Evolutionary conservation across 768 basidiomycete genomes (phyloP), one percentile per base, ranked within the genome.

Genomic region (Scleroderma citrinum): DNA sequence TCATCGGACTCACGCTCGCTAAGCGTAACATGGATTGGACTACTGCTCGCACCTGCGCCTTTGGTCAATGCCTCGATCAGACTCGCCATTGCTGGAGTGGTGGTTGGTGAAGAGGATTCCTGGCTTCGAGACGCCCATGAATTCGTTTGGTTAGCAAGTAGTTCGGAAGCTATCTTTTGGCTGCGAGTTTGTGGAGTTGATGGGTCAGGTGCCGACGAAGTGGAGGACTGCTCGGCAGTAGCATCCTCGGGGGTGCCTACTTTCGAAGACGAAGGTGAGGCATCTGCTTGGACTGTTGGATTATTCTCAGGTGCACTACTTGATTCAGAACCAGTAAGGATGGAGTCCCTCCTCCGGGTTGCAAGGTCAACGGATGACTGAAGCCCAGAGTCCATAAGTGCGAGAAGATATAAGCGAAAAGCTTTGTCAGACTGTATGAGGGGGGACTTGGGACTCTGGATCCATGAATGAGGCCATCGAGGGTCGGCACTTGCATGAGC

Each of bases 1-100:
- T 32, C 46, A 46, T 16, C 50, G 21, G 16, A 75, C 85, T 65
- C 59, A 87, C 91, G 80, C 75, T 92, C 89, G 52, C 82, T 81
- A 55, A 93, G 77, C 21, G 88, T 77, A 34, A 93, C 92, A 41
- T 87, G 78, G 29, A 94, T 82, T 5, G 92, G 92, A 51, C 78
- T 78, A 0, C 65, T 65, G 29, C 63, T 71, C 17, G 71, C 69
- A 21, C 75, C 76, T 11, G 70, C 71, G 16, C 71, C 73, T 44
- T 70, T 61, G 50, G 70, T 63, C 42, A 76, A 60, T 20, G 71
- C 71, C 12, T 76, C 68, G 12, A 72, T 63, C 48, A 59, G 69
- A 50, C 70, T 79, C 38, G 69, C 67, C 46, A 76, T 59, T 21
- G 75, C 71, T 11, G 70, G 51, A 52, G 57, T 62, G 19, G 58